Evolutionary conservation across 139 green algal genomes (phyloP), one percentile per base, ranked within the genome.

Genomic region (Protoeuglena noctilucae): DNA sequence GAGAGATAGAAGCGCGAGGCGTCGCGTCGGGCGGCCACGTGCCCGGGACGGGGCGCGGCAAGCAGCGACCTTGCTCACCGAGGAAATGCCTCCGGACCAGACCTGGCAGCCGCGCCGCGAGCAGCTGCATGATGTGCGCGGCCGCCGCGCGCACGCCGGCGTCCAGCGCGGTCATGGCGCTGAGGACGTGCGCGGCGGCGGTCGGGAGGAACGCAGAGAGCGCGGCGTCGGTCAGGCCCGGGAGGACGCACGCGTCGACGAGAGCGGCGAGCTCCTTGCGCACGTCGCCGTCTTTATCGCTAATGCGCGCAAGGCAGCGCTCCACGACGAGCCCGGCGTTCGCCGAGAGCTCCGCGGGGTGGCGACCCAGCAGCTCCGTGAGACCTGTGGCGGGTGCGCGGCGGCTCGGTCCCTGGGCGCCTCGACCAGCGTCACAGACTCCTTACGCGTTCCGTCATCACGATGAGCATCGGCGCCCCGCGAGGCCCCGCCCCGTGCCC

Each of bases 141-240:
- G 73, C 74, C 47, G 82, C 74, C 0, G 60, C 46, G 34, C 34
- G 34, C 34, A 43, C 34, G 34, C 34, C 34, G 34, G 34, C 34
- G 34, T 43, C 34, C 9, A 43, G 34, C 9, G 34, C 7, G 34
- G 34, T 12, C 34, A 43, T 19, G 9, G 9, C 34, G 34, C 9
- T 19, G 9, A 43, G 34, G 34, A 90, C 54, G 47, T 93, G 83
- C 19, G 77, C 80, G 77, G 90, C 84, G 3, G 90, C 39, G 19
- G 88, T 41, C 2, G 79, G 80, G 57, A 89, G 56, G 61, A 91
- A 90, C 1, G 84, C 78, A 2, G 51, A 46, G n/a, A 93, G 57
- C 4, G 43, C 67, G n/a, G 31, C 45, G 0, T 52, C 46, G 0
- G 56, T 65, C 18, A 90, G 53, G 17, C 46, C 19, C 14, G 78